These are phyloP conservation scores for Eucalyptus dawsonii DNA, from an alignment of 345 rosid species.

Conservation along the genomic window DNA sequence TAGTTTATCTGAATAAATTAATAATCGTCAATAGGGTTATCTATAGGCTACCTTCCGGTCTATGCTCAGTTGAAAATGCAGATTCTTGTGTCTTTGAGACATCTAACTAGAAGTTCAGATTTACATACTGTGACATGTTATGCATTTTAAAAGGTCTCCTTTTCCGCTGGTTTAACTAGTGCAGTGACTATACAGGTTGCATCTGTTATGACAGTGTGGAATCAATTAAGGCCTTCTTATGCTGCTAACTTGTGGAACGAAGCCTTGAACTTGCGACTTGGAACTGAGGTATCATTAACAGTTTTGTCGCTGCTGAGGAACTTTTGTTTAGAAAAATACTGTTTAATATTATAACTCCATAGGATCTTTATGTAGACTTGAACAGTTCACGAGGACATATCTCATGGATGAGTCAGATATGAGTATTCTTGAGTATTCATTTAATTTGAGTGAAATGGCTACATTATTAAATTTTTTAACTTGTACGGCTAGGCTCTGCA, in stretches of 20 bases:
- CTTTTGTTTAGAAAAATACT: neutral
- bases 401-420: neutral
- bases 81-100: neutral
- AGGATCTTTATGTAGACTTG: neutral
- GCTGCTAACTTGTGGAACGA: slow-evolving; percentile 97
- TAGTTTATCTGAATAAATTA: neutral
- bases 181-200: slow-evolving; percentile 52
- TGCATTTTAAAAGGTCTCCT: neutral
- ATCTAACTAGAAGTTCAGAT: neutral
- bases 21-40: neutral
- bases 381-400: neutral
- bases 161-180: neutral
- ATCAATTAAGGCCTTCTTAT: slow-evolving; percentile 74
- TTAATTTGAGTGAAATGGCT: neutral
- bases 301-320: neutral
- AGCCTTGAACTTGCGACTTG: slow-evolving; percentile 89
- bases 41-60: neutral
- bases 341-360: neutral
- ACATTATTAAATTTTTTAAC: neutral
- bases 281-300: slow-evolving; percentile 53
- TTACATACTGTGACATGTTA: neutral
- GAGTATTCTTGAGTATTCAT: neutral
- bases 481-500: neutral
- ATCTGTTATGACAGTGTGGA: slow-evolving; percentile 97
- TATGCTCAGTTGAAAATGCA: neutral